Evolutionary conservation across 345 rosid genomes (phyloP).

Genomic region (Sonneratia alba): DNA sequence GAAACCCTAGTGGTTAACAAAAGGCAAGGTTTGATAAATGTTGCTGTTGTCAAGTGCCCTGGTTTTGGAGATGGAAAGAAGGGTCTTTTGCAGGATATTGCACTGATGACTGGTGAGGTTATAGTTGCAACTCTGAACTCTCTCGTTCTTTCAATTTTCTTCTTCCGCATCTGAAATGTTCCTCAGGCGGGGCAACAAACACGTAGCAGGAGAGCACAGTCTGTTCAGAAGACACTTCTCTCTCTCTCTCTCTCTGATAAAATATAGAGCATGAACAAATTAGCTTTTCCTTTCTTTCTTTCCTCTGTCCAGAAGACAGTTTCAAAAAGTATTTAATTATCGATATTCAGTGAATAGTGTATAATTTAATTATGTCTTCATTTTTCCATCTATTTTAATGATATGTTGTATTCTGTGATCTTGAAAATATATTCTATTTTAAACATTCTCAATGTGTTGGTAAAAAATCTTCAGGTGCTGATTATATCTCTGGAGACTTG

Average conservation of each 20-base stretch:
- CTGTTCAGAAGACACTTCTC: too few relatives aligned
- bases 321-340: too few relatives aligned
- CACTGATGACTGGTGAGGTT: constrained; percentile 64
- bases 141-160: not conserved
- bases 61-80: constrained; percentile 68
- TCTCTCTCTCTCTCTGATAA: too few relatives aligned
- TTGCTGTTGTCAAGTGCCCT: constrained; percentile 78
- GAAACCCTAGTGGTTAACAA: constrained; percentile 69
- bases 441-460: not conserved
- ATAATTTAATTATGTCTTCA: too few relatives aligned
- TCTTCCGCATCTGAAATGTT: not conserved
- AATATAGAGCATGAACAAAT: too few relatives aligned
- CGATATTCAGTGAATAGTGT: too few relatives aligned
- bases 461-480: constrained; percentile 48
- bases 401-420: too few relatives aligned
- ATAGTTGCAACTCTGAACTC: not conserved
- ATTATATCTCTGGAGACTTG: constrained; percentile 68
- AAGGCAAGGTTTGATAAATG: constrained; percentile 62
- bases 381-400: too few relatives aligned
- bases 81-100: constrained; percentile 83
- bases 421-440: not conserved
- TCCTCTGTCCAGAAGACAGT: too few relatives aligned
- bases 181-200: too few relatives aligned
- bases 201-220: too few relatives aligned
- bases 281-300: too few relatives aligned